phyloP scores from a whole-genome alignment of 352 stramenopile species.

The Pythium monospermum region DNA sequence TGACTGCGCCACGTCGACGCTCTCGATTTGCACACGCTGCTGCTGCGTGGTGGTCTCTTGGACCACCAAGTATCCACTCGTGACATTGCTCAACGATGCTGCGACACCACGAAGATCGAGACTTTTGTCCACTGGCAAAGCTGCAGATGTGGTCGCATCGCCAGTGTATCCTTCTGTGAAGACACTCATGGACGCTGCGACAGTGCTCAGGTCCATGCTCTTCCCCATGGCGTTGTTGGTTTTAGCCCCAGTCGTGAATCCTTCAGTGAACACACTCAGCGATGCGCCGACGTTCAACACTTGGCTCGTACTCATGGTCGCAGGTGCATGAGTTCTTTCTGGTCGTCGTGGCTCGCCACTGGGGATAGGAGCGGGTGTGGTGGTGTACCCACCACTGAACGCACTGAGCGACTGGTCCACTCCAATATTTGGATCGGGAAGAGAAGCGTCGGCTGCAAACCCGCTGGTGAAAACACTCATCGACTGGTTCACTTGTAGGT shows the following conservation, averaged over 20 bases:
- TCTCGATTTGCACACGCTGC: not conserved
- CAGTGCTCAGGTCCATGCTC: slow-evolving; percentile 11
- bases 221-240: not conserved
- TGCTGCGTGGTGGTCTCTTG: no score
- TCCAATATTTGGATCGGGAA: not conserved
- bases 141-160: not conserved
- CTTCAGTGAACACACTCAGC: slow-evolving; percentile 34
- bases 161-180: slow-evolving; percentile 23
- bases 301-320: not conserved
- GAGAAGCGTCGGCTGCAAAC: slow-evolving; percentile 3
- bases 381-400: slow-evolving; percentile 21
- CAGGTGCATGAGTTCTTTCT: not conserved
- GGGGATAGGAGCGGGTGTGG: not conserved
- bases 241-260: slow-evolving; percentile 14
- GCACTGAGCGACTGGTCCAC: slow-evolving; percentile 19
- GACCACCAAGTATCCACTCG: slow-evolving; percentile 15
- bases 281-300: slow-evolving; percentile 24
- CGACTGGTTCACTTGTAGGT: slow-evolving; percentile 17
- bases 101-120: slow-evolving; percentile 7
- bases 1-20: slow-evolving; percentile 1
- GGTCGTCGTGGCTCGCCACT: not conserved
- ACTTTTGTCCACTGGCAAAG: not conserved
- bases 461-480: slow-evolving; percentile 25
- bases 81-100: slow-evolving; percentile 17
- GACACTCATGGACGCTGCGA: slow-evolving; percentile 12